Evolutionary conservation across 2,329 filamentous ascomycete genomes (phyloP).

Genomic region (Lizonia empirigonia): DNA sequence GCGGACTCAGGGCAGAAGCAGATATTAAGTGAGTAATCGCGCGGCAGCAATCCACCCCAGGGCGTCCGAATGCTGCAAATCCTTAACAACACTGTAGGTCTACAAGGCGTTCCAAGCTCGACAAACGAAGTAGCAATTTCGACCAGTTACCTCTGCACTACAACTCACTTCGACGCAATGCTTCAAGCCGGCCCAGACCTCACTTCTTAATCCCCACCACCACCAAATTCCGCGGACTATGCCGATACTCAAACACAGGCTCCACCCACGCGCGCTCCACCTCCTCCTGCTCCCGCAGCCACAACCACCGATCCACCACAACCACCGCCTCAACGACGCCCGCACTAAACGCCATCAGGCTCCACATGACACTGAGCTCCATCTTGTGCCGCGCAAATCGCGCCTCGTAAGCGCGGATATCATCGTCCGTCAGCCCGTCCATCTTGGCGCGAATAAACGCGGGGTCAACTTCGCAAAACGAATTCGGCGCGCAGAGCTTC

Average conservation of each 20-base stretch:
- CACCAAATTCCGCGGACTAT: slow-evolving; percentile 89
- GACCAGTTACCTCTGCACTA: no score
- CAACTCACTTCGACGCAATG: no score
- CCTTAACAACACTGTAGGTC: no score
- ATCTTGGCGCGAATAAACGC: slow-evolving; percentile 68
- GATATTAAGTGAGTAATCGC: no score
- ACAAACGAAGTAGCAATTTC: no score
- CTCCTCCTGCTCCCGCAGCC: slow-evolving; percentile 75
- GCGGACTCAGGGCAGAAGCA: no score
- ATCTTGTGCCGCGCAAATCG: slow-evolving; percentile 71
- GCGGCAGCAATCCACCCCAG: no score
- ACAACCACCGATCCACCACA: slow-evolving; percentile 88
- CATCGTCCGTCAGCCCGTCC: slow-evolving; percentile 71
- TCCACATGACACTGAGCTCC: slow-evolving; percentile 88
- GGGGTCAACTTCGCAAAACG: slow-evolving; percentile 44
- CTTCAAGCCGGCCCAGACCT: no score
- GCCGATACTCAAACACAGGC: slow-evolving; percentile 83
- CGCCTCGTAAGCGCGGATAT: slow-evolving; percentile 73
- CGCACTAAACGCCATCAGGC: slow-evolving; percentile 93
- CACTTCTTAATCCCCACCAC: slow-evolving; percentile 84
- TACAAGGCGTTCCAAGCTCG: no score
- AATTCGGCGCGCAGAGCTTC: slow-evolving; percentile 63
- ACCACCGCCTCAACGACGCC: slow-evolving; percentile 88
- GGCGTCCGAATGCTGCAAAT: no score
- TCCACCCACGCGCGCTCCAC: slow-evolving; percentile 85